Percentiles rank a stretch among this genome's conserved stretches.
These are phyloP conservation scores for Peniophora sp. DNA, from an alignment of 1,284 basidiomycete species.

Conservation along the genomic window DNA sequence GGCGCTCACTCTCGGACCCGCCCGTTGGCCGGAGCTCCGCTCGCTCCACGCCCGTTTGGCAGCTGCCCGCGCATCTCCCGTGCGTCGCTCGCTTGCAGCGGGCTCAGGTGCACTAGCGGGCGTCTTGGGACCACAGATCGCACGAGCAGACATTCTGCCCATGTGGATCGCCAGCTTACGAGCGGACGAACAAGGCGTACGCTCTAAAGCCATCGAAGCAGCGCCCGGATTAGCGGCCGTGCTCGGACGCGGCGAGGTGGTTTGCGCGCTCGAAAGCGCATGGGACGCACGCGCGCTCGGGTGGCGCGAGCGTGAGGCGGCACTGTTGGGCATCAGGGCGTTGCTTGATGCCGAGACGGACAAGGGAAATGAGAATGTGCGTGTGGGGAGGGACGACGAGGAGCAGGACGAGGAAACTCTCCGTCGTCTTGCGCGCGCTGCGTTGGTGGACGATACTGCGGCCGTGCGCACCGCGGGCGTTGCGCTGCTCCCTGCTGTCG, in stretches of 20 bases:
- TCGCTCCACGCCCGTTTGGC: constrained; percentile 63
- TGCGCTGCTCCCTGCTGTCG: constrained; percentile 39
- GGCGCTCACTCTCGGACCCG: constrained; percentile 71
- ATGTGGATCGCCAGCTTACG: constrained; percentile 63
- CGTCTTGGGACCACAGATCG: constrained; percentile 69
- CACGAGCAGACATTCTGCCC: constrained; percentile 64
- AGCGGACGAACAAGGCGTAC: constrained; percentile 61
- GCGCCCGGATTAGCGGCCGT: constrained; percentile 51
- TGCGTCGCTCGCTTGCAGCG: constrained; percentile 76
- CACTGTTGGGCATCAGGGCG: not conserved
- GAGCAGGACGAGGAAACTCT: constrained; percentile 26
- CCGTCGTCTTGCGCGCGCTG: constrained; percentile 47
- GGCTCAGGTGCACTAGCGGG: constrained; percentile 87
- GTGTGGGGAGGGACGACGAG: constrained; percentile 11
- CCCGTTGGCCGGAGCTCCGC: constrained; percentile 75
- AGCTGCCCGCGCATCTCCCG: constrained; percentile 49
- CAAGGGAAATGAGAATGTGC: no score
- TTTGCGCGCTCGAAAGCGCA: constrained; percentile 43
- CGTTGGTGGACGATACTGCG: constrained; percentile 75
- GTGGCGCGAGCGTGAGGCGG: constrained; percentile 17
- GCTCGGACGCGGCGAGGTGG: constrained; percentile 36
- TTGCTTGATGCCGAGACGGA: not conserved
- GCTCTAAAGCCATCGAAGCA: constrained; percentile 62
- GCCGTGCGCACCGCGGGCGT: constrained; percentile 80
- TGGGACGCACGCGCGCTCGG: constrained; percentile 8